Evolutionary conservation across 208 protist species (phyloP).

Genomic region (Strigomonas culicis): DNA sequence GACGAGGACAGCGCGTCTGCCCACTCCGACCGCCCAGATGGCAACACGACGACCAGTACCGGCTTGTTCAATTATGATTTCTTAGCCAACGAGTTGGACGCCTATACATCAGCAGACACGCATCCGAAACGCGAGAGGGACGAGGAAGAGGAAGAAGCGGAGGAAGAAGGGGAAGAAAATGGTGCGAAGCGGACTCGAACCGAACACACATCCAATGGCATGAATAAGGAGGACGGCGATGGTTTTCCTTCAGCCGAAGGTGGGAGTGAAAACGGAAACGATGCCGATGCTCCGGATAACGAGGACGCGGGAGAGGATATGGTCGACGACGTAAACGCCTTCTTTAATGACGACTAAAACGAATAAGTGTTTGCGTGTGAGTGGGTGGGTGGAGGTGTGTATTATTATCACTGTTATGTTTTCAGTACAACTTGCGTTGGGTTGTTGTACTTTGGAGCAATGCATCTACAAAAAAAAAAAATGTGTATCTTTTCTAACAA

Average conservation of each 20-base stretch:
- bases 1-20: neutral
- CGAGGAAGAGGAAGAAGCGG: slow-evolving; percentile 6
- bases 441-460: neutral
- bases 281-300: slow-evolving; percentile 6
- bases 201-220: neutral
- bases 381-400: no score
- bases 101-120: neutral
- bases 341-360: slow-evolving; percentile 20
- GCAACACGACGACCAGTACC: neutral
- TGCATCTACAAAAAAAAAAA: slow-evolving; percentile 6
- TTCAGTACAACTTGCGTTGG: neutral
- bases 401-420: no score
- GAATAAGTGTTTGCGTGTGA: neutral
- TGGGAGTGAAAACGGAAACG: neutral
- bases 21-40: neutral
- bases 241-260: neutral
- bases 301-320: slow-evolving; percentile 40
- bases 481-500: neutral
- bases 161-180: slow-evolving; percentile 4
- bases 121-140: neutral
- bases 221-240: neutral
- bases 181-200: neutral
- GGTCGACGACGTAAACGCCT: slow-evolving; percentile 52
- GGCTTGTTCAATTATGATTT: slow-evolving; percentile 1
- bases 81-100: neutral